These are phyloP conservation scores for Diaporthe sp. DNA, from an alignment of 2,329 filamentous ascomycete genomes.

Conservation along the genomic window DNA sequence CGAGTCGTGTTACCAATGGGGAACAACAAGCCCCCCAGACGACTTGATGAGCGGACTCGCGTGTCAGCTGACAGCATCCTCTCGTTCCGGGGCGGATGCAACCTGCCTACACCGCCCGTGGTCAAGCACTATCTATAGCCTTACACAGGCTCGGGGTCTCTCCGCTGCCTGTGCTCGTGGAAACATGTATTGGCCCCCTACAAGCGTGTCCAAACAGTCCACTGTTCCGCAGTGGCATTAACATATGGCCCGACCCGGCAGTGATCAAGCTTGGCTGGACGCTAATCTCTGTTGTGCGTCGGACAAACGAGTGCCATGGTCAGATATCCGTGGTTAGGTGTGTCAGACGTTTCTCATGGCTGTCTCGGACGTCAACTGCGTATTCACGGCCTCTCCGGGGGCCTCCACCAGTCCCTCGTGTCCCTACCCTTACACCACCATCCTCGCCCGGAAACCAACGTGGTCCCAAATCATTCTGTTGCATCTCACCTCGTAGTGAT, in stretches of 20 bases:
- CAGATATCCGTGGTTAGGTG: neutral
- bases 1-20: constrained; percentile 3
- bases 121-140: neutral
- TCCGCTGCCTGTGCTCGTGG: neutral
- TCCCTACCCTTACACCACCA: neutral
- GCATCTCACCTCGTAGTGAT: neutral
- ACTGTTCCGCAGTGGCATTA: neutral
- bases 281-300: neutral
- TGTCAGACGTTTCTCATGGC: neutral
- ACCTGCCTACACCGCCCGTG: neutral
- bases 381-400: neutral
- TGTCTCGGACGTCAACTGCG: neutral
- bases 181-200: neutral
- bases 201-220: too few relatives aligned
- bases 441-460: too few relatives aligned
- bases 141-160: neutral
- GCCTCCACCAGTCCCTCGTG: neutral
- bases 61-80: constrained; percentile 1
- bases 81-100: neutral
- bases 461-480: neutral
- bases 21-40: too few relatives aligned
- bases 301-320: neutral
- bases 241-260: neutral
- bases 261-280: neutral
- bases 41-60: neutral